Conservation (phyloP, 2,329 filamentous ascomycete genomes). For the Metarhizium robertsii region DNA sequence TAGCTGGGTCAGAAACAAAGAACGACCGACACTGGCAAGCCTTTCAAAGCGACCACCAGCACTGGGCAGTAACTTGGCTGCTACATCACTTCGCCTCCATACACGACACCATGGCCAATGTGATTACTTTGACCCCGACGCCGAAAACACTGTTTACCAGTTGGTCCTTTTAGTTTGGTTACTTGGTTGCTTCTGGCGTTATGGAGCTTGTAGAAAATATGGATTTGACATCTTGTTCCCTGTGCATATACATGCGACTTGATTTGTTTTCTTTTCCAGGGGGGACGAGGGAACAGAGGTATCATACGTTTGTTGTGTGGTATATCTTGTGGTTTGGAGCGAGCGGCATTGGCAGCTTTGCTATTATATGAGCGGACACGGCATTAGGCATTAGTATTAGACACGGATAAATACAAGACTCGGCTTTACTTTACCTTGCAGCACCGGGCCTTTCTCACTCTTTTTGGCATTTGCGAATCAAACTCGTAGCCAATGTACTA, state of each 20-base stretch:
- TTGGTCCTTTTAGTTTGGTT: neutral
- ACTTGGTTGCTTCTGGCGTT: too few species aligned
- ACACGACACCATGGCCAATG: neutral
- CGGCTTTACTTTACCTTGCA: neutral
- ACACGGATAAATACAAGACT: neutral
- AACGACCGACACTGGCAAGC: neutral
- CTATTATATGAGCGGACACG: neutral
- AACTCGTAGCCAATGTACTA: too few species aligned
- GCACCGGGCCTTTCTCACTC: too few species aligned
- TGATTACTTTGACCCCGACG: neutral
- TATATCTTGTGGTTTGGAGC: neutral
- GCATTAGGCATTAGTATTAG: neutral
- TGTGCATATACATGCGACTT: too few species aligned
- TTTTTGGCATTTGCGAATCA: too few species aligned
- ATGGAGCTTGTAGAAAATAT: too few species aligned
- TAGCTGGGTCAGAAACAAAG: slow-evolving; percentile 4
- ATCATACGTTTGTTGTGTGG: too few species aligned
- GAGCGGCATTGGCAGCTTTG: neutral
- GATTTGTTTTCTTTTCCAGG: too few species aligned
- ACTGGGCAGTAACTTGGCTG: neutral
- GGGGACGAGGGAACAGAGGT: too few species aligned
- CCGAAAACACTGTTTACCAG: neutral
- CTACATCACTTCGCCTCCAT: neutral
- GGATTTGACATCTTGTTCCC: too few species aligned
- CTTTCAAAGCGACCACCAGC: neutral